These are phyloP conservation scores for Pycnococcus provasolii DNA, from an alignment of 139 green algal species.

Conservation along the genomic window DNA sequence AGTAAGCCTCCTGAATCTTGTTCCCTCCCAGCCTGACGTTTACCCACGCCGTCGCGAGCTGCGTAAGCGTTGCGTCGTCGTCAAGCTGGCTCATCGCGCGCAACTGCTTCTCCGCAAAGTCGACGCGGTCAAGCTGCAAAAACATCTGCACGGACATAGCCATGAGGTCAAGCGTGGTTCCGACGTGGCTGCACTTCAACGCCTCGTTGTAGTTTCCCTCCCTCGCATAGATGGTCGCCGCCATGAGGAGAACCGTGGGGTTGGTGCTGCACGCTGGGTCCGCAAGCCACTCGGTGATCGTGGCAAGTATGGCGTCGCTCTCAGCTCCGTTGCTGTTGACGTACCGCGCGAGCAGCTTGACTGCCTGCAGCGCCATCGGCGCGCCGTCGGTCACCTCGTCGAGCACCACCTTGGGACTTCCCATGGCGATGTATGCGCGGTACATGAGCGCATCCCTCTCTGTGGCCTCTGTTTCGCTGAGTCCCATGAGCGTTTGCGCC, in stretches of 20 bases:
- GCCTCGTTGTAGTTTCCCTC: slow-evolving; percentile 88
- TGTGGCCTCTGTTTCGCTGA: slow-evolving; percentile 58
- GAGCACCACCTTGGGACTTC: slow-evolving; percentile 77
- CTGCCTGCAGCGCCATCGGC: slow-evolving; percentile 64
- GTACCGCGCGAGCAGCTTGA: slow-evolving; percentile 81
- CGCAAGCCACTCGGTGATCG: slow-evolving; percentile 56
- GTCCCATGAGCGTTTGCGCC: slow-evolving; percentile 51
- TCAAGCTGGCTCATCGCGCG: slow-evolving; percentile 80
- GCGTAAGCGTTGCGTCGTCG: slow-evolving; percentile 88
- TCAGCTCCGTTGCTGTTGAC: slow-evolving; percentile 25
- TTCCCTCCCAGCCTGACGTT: slow-evolving; percentile 68
- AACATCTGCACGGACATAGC: slow-evolving; percentile 46
- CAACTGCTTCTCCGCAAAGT: slow-evolving; percentile 80
- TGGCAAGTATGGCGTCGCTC: slow-evolving; percentile 35
- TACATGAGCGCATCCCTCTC: slow-evolving; percentile 81
- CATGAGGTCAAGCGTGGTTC: slow-evolving; percentile 58
- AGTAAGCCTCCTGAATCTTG: slow-evolving; percentile 88
- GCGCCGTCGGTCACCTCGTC: slow-evolving; percentile 65
- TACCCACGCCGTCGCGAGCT: slow-evolving; percentile 88
- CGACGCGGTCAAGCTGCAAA: slow-evolving; percentile 78
- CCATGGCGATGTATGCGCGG: slow-evolving; percentile 88
- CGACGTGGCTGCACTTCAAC: slow-evolving; percentile 69
- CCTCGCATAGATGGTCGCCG: slow-evolving; percentile 56
- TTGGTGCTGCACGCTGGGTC: slow-evolving; percentile 66
- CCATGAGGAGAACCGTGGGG: slow-evolving; percentile 63